phyloP scores from a whole-genome alignment of 345 rosid species.

The Populus tremula region DNA sequence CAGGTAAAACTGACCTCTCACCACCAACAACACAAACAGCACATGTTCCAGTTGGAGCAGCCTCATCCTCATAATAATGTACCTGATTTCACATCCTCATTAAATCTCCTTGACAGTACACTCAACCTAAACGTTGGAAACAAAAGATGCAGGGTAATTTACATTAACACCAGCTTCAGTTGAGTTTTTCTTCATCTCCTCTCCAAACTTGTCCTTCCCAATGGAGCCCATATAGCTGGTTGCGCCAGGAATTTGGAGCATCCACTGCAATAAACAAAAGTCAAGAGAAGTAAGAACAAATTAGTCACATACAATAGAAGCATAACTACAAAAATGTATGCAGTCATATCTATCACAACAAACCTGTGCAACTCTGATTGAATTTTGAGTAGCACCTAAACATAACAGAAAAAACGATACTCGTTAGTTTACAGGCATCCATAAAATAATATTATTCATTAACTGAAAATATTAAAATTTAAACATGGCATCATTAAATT shows the following conservation, averaged over 20 bases:
- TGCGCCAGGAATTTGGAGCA: constrained; percentile 94
- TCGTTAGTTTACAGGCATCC: not conserved
- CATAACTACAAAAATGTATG: not conserved
- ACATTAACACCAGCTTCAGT: constrained; percentile 80
- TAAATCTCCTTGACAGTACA: not conserved
- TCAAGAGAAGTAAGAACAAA: not conserved
- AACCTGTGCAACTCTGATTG: constrained; percentile 95
- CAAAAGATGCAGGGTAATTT: constrained; percentile 12
- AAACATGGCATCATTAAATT: not conserved
- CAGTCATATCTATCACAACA: not conserved
- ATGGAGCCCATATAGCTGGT: constrained; percentile 88
- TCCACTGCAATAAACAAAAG: constrained; percentile 55
- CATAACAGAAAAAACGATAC: not conserved
- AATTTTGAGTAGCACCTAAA: constrained; percentile 86
- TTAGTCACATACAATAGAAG: not conserved
- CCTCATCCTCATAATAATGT: constrained; percentile 78
- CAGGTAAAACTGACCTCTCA: constrained; percentile 62
- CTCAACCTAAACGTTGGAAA: not conserved
- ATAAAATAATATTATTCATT: too few relatives aligned
- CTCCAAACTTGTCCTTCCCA: constrained; percentile 94
- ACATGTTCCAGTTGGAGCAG: constrained; percentile 85
- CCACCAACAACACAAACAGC: constrained; percentile 96
- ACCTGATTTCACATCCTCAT: constrained; percentile 41
- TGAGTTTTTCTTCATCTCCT: constrained; percentile 85
- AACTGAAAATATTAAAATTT: too few relatives aligned